These are phyloP conservation scores for Groenewaldozyma sp. DNA, from an alignment of 1,139 yeast species.

Conservation along the genomic window DNA sequence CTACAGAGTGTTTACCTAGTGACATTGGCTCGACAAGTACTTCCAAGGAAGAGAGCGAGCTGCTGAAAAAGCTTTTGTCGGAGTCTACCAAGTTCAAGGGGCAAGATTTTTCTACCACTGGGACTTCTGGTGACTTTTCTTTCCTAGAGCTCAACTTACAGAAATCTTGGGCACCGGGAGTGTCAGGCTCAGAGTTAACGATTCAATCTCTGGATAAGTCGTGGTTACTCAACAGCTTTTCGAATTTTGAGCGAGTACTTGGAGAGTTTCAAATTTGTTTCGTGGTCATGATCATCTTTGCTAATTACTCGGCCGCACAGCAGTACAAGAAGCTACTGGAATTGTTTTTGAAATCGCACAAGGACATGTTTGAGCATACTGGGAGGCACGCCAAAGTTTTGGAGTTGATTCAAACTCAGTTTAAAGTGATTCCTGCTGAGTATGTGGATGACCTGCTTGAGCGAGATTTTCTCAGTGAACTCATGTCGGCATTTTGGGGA, in stretches of 20 bases:
- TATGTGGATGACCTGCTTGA: constrained; percentile 32
- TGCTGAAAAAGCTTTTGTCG: constrained; percentile 26
- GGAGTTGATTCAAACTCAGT: constrained; percentile 24
- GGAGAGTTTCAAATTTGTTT: constrained; percentile 38
- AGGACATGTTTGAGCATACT: constrained; percentile 12
- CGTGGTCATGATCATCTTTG: constrained; percentile 32
- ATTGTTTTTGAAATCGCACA: constrained; percentile 27
- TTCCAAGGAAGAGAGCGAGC: constrained; percentile 33
- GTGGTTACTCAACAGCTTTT: constrained; percentile 30
- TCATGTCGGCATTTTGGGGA: not conserved
- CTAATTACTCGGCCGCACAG: constrained; percentile 37
- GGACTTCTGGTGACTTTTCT: not conserved
- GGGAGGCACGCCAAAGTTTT: constrained; percentile 23
- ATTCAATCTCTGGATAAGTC: constrained; percentile 36
- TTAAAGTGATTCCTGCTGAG: constrained; percentile 32
- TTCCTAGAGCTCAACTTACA: constrained; percentile 32
- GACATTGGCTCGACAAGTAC: constrained; percentile 32
- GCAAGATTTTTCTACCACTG: constrained; percentile 24
- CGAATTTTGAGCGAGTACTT: constrained; percentile 21
- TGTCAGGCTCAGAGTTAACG: constrained; percentile 6
- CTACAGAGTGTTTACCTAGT: constrained; percentile 18
- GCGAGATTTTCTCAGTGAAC: constrained; percentile 7
- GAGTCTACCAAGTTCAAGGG: constrained; percentile 16
- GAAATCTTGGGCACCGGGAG: constrained; percentile 28
- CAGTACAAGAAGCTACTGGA: constrained; percentile 38